Evolutionary conservation across 208 protist genomes (phyloP).

Genomic region (Crithidia expoeki): DNA sequence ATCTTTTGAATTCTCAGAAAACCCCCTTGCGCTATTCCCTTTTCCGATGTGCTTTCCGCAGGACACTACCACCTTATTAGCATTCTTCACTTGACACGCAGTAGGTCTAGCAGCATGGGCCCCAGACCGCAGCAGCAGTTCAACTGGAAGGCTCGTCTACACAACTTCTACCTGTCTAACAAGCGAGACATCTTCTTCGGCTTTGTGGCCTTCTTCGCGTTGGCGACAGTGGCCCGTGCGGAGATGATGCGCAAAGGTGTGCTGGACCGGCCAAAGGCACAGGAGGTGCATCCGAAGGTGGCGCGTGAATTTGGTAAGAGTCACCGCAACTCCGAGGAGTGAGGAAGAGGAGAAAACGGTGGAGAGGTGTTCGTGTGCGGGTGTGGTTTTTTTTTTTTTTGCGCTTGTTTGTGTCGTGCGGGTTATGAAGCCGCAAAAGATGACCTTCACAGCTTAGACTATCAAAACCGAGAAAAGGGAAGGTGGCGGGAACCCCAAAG

Average conservation of each 20-base stretch:
- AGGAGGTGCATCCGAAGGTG: slow-evolving; percentile 42
- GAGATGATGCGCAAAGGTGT: slow-evolving; percentile 65
- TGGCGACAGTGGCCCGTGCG: slow-evolving; percentile 45
- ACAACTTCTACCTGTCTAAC: slow-evolving; percentile 40
- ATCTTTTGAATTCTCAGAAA: too few species aligned
- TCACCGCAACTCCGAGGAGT: slow-evolving; percentile 22
- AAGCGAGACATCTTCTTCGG: slow-evolving; percentile 69
- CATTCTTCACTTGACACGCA: not conserved
- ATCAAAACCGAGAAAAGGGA: too few species aligned
- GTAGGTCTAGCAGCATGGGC: too few species aligned
- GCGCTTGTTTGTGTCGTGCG: too few species aligned
- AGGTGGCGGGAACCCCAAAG: too few species aligned
- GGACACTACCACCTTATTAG: too few species aligned
- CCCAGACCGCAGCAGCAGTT: slow-evolving; percentile 14
- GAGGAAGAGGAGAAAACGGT: not conserved
- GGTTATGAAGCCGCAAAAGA: too few species aligned
- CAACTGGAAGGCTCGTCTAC: slow-evolving; percentile 32
- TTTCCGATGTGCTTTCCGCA: too few species aligned
- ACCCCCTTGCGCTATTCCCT: too few species aligned
- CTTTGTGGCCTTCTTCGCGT: slow-evolving; percentile 51
- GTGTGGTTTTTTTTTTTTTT: slow-evolving; percentile 19
- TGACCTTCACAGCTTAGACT: too few species aligned
- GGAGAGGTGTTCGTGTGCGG: not conserved
- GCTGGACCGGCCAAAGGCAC: slow-evolving; percentile 32
- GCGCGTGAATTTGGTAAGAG: slow-evolving; percentile 55